Evolutionary conservation across 768 basidiomycete species (phyloP).

Genomic region (Pholiota microspora): DNA sequence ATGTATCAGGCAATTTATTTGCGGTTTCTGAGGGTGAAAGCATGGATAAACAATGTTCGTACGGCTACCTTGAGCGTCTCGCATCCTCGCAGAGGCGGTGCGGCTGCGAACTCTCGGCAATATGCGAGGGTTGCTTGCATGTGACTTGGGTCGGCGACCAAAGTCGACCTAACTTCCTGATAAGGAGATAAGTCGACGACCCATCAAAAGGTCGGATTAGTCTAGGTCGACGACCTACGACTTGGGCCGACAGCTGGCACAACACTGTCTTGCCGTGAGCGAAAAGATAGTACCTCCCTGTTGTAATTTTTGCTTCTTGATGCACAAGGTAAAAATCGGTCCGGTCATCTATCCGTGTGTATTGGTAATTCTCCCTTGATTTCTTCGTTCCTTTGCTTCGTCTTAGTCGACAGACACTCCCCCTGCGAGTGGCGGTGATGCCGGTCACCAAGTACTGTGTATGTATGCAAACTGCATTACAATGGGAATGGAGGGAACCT

Average conservation of each 20-base stretch:
- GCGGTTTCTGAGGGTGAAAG: too few species aligned
- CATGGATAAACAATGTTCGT: too few species aligned
- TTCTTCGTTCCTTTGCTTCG: neutral
- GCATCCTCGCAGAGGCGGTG: too few species aligned
- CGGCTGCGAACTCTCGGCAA: too few species aligned
- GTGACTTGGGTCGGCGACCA: too few species aligned
- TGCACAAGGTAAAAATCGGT: neutral
- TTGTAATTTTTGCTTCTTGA: neutral
- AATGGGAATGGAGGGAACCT: neutral
- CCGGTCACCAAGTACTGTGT: neutral
- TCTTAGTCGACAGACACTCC: neutral
- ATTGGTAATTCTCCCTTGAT: neutral
- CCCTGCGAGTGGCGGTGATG: neutral
- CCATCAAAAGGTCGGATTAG: neutral
- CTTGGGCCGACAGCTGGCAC: neutral
- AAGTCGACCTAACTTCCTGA: neutral
- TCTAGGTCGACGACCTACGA: neutral
- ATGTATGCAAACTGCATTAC: too few species aligned
- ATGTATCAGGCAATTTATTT: too few species aligned
- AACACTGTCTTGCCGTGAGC: neutral
- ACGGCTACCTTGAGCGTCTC: too few species aligned
- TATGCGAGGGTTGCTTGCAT: too few species aligned
- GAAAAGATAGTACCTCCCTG: neutral
- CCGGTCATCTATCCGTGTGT: neutral
- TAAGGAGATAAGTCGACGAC: constrained; percentile 2